phyloP scores from a whole-genome alignment of 176 grass and related monocot genomes.

The Pontederia crassipes region DNA sequence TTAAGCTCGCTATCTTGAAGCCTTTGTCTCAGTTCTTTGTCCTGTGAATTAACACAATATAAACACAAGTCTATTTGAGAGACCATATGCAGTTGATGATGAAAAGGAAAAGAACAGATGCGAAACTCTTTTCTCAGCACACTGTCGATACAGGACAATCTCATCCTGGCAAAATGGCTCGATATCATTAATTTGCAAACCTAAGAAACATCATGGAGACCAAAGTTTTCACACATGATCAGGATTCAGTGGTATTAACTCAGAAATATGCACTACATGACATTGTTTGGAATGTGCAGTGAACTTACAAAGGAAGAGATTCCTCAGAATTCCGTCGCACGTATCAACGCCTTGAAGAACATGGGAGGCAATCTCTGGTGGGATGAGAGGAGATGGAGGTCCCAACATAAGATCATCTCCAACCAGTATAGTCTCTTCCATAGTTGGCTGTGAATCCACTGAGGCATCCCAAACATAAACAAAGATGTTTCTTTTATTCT shows the following conservation, averaged over 20 bases:
- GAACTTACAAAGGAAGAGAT: slow-evolving; percentile 90
- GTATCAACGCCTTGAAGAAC: slow-evolving; percentile 89
- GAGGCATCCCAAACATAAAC: background rate
- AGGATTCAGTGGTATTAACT: too few relatives aligned
- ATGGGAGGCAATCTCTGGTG: slow-evolving; percentile 77
- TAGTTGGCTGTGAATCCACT: slow-evolving; percentile 86
- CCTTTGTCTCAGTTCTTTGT: slow-evolving; percentile 71
- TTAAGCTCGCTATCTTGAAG: slow-evolving; percentile 80
- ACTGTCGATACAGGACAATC: slow-evolving; percentile 77
- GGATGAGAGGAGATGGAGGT: slow-evolving; percentile 71
- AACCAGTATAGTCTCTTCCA: slow-evolving; percentile 88
- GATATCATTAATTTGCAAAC: slow-evolving; percentile 92
- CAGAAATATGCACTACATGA: too few relatives aligned
- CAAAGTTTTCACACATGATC: too few relatives aligned
- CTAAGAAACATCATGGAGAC: slow-evolving; percentile 16
- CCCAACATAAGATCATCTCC: slow-evolving; percentile 93
- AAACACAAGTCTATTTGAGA: slow-evolving; percentile 4
- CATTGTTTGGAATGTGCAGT: background rate
- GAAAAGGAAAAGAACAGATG: background rate
- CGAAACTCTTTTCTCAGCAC: slow-evolving; percentile 61
- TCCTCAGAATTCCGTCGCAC: slow-evolving; percentile 82
- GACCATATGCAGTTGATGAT: too few relatives aligned
- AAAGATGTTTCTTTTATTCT: background rate
- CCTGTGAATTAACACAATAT: slow-evolving; percentile 28
- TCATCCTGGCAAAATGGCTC: slow-evolving; percentile 97